Evolutionary conservation across 2,329 filamentous ascomycete genomes (phyloP).

Genomic region (Aspergillus terreus): DNA sequence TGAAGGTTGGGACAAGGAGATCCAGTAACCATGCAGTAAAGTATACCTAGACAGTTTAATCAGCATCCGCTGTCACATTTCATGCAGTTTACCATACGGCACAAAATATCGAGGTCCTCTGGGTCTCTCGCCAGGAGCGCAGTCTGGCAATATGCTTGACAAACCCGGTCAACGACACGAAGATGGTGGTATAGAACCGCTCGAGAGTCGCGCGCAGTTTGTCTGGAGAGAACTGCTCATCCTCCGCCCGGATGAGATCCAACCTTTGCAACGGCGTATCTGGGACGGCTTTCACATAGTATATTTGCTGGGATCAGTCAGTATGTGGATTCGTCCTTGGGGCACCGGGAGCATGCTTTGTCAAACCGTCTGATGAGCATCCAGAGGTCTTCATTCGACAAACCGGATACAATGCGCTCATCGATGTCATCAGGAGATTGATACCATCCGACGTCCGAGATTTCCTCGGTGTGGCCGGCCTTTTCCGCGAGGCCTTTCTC

Average conservation of each 20-base stretch:
- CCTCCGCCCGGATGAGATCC: slow-evolving; percentile 75
- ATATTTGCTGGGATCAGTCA: slow-evolving; percentile 53
- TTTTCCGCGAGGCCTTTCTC: slow-evolving; percentile 16
- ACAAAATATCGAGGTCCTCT: slow-evolving; percentile 53
- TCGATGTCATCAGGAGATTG: slow-evolving; percentile 6
- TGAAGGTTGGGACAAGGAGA: slow-evolving; percentile 61
- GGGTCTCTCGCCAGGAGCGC: slow-evolving; percentile 72
- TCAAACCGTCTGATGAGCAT: slow-evolving; percentile 69
- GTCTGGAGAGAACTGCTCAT: slow-evolving; percentile 81
- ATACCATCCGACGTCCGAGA: slow-evolving; percentile 15
- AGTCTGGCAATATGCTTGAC: slow-evolving; percentile 73
- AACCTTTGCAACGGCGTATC: slow-evolving; percentile 62
- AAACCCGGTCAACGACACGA: slow-evolving; percentile 61
- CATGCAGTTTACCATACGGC: background rate
- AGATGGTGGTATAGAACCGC: slow-evolving; percentile 75
- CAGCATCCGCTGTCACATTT: no score
- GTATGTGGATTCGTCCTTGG: slow-evolving; percentile 1
- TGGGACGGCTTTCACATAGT: slow-evolving; percentile 66
- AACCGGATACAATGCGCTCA: slow-evolving; percentile 11
- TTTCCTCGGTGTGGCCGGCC: slow-evolving; percentile 8
- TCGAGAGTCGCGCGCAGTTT: slow-evolving; percentile 76
- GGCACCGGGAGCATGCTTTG: slow-evolving; percentile 48
- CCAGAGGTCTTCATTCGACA: slow-evolving; percentile 69
- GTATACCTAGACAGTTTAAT: slow-evolving; percentile 41
- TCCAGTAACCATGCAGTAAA: slow-evolving; percentile 69